Evolutionary conservation across 2,329 filamentous ascomycete species (phyloP), one percentile per base, ranked within the genome.

Genomic region (Ustulina deusta): DNA sequence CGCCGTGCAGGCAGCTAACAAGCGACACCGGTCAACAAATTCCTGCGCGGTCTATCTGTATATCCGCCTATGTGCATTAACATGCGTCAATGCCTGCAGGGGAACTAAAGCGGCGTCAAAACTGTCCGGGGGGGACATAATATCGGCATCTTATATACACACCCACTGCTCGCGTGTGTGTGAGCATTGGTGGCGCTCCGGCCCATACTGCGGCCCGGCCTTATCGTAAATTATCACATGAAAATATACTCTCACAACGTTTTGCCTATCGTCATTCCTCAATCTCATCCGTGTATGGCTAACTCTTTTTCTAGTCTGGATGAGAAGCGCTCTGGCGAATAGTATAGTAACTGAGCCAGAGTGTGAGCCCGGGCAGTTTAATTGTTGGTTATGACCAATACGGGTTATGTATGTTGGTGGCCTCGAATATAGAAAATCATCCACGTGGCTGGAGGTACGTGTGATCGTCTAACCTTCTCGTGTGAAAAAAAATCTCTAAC

Each of bases 61-160:
- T n/a, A n/a, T n/a, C n/a, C n/a, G n/a, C n/a, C n/a, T n/a, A n/a
- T n/a, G n/a, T n/a, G n/a, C n/a, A n/a, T 2, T 42, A 7, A 7
- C 15, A n/a, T 22, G 40, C 25, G 44, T 51, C 25, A 46, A 2
- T 46, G 38, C 38, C 27, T 22, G 34, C 29, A 20, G 15, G n/a
- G 32, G 17, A 32, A n/a, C 17, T 55, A 62, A 55, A 62, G 51
- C 40, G 15, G 40, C 60, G 17, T 36, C 20, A 10, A 44, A 11
- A 6, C 3, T 6, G 20, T 7, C 3, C 6, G 29, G 34, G 20
- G 7, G 9, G 22, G n/a, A 20, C 13, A 11, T 34, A 34, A 11
- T 34, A 34, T 13, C n/a, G 17, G 29, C 29, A 25, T 55, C 15
- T 36, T 15, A 46, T 55, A 55, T 15, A 27, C 22, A 27, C 29